phyloP scores from a whole-genome alignment of 345 rosid genomes.

The Salix caprea region DNA sequence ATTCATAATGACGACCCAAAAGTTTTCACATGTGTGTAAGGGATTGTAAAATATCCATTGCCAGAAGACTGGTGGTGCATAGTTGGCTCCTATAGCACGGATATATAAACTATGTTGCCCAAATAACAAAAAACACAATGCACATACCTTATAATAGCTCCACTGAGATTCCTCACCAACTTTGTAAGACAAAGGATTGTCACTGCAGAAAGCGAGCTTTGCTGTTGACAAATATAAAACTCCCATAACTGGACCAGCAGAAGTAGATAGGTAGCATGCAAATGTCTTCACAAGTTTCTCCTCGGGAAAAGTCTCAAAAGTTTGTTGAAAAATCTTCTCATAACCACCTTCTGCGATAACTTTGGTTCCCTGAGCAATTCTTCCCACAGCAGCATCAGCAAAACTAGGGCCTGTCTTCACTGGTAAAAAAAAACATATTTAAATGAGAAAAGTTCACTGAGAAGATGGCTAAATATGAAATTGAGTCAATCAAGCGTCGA shows the following conservation, averaged over 20 bases:
- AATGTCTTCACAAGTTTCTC: constrained; percentile 70
- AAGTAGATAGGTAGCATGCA: constrained; percentile 92
- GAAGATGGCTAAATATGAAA: neutral
- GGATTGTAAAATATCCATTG: neutral
- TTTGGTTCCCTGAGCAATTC: constrained; percentile 89
- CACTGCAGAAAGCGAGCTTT: constrained; percentile 83
- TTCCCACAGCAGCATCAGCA: constrained; percentile 83
- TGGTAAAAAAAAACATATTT: constrained; percentile 15
- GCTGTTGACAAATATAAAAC: constrained; percentile 69
- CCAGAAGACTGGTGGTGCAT: neutral
- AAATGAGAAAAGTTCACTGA: neutral
- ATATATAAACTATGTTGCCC: neutral
- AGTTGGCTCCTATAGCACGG: neutral
- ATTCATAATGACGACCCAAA: neutral
- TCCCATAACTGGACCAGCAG: constrained; percentile 98
- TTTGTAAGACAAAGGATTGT: constrained; percentile 75
- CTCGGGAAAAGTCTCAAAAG: constrained; percentile 70
- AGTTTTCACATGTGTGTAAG: neutral
- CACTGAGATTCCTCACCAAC: constrained; percentile 60
- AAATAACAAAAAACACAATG: neutral
- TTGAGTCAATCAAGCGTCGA: neutral
- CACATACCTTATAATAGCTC: constrained; percentile 85
- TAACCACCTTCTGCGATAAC: constrained; percentile 96
- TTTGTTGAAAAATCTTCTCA: constrained; percentile 73
- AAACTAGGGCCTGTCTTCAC: constrained; percentile 95